Evolutionary conservation across 169 alveolate genomes (phyloP).

Genomic region (Besnoitia besnoiti): DNA sequence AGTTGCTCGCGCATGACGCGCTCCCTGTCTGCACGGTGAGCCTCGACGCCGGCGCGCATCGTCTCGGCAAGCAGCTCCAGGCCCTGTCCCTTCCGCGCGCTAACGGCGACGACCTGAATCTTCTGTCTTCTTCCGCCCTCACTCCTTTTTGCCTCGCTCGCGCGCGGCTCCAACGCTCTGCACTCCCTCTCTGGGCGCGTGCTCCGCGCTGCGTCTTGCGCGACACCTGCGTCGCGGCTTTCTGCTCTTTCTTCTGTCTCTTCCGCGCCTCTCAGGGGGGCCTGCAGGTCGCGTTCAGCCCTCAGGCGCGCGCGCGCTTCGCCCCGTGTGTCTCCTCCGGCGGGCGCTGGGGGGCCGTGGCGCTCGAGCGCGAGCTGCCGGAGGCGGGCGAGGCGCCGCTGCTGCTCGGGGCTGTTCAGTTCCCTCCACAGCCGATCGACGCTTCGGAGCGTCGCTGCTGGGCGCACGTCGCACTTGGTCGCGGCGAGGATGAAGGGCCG

Average conservation of each 20-base stretch:
- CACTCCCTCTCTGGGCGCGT: no score
- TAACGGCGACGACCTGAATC: background rate
- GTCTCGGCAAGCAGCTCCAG: background rate
- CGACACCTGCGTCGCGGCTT: no score
- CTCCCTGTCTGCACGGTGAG: background rate
- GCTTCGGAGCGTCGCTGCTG: background rate
- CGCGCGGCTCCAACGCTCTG: no score
- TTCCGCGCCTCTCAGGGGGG: background rate
- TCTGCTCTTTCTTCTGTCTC: background rate
- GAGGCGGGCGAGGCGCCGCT: background rate
- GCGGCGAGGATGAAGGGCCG: conserved; percentile 12
- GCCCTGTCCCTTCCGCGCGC: background rate
- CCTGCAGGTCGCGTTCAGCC: background rate
- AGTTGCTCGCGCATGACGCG: background rate
- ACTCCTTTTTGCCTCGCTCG: no score
- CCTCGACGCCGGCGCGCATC: background rate
- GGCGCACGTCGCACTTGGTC: conserved; percentile 18
- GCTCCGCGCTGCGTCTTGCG: no score
- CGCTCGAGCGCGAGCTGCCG: background rate
- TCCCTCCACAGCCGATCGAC: conserved; percentile 39
- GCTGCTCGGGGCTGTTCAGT: conserved; percentile 21
- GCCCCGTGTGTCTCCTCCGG: background rate
- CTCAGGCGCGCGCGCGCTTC: no score
- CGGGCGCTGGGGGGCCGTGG: background rate
- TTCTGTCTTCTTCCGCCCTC: background rate